These are phyloP conservation scores for Hymenoscyphus linearis DNA, from an alignment of 2,329 filamentous ascomycete species.

Conservation along the genomic window DNA sequence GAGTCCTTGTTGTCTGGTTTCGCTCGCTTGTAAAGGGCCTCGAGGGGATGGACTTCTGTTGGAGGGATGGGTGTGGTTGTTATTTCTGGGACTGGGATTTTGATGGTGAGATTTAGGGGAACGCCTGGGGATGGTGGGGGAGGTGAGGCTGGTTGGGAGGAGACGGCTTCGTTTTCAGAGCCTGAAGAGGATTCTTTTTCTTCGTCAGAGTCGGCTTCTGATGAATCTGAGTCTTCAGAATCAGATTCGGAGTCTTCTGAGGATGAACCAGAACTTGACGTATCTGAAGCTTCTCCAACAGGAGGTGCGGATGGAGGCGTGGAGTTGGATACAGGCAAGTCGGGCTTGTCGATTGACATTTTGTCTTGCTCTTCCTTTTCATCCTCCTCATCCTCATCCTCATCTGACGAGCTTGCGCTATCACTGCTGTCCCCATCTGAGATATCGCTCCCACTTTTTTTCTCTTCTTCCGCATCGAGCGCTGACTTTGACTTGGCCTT, in stretches of 20 bases:
- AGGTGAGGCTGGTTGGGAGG: conserved; percentile 16
- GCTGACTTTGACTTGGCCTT: conserved; percentile 9
- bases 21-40: conserved; percentile 82
- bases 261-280: conserved; percentile 26
- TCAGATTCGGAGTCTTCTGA: conserved; percentile 13
- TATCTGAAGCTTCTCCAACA: conserved; percentile 12
- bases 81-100: conserved; percentile 30
- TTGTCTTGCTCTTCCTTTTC: background rate
- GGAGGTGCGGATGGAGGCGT: background rate
- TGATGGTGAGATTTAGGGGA: conserved; percentile 47
- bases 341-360: conserved; percentile 8
- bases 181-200: conserved; percentile 4
- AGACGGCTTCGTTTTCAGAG: conserved; percentile 14
- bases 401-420: conserved; percentile 26
- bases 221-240: conserved; percentile 5
- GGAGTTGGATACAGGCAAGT: background rate
- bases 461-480: conserved; percentile 16
- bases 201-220: conserved; percentile 5
- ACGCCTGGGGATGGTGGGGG: conserved; percentile 44
- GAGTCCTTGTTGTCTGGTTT: conserved; percentile 38
- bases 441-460: background rate
- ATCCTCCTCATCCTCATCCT: conserved; percentile 5
- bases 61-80: conserved; percentile 38
- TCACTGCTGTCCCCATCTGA: conserved; percentile 12
- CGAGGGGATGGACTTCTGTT: conserved; percentile 68